Evolutionary conservation across 139 green algal species (phyloP).

Genomic region (Micractinium sp.): DNA sequence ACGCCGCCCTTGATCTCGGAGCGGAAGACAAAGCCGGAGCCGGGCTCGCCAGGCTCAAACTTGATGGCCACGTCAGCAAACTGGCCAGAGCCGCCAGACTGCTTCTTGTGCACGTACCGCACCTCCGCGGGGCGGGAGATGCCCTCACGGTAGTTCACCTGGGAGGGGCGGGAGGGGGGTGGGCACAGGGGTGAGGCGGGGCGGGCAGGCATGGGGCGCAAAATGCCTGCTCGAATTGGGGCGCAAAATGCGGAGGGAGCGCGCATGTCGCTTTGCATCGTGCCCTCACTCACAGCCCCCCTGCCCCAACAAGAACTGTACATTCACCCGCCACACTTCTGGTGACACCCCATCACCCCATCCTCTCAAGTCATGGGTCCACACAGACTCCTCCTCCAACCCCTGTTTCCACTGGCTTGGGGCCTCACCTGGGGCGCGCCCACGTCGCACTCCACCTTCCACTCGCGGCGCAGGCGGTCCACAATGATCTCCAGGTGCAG

Average conservation of each 20-base stretch:
- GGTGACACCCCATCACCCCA: no score
- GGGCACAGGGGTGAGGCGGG: not conserved
- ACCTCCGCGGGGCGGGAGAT: conserved; percentile 83
- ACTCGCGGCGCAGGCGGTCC: conserved; percentile 95
- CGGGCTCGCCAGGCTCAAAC: conserved; percentile 96
- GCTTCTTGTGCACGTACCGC: conserved; percentile 99
- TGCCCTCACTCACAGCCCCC: no score
- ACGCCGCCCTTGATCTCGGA: conserved; percentile 97
- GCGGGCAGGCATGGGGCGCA: no score
- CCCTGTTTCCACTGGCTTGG: no score
- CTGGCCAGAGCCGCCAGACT: conserved; percentile 95
- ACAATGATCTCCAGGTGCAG: conserved; percentile 99
- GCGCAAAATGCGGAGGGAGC: no score
- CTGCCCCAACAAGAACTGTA: no score
- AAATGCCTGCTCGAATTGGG: no score
- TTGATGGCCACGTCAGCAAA: conserved; percentile 96
- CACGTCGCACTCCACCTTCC: conserved; percentile 96
- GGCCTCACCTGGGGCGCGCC: conserved; percentile 89
- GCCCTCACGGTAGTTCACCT: conserved; percentile 99
- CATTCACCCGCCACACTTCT: no score
- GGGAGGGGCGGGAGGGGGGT: conserved; percentile 1
- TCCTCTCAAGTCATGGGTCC: no score
- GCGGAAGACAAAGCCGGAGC: conserved; percentile 94
- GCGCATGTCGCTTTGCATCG: no score
- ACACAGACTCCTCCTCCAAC: no score